phyloP scores from a whole-genome alignment of 495 filamentous ascomycete genomes.

The Hyphodiscus hymeniophilus region DNA sequence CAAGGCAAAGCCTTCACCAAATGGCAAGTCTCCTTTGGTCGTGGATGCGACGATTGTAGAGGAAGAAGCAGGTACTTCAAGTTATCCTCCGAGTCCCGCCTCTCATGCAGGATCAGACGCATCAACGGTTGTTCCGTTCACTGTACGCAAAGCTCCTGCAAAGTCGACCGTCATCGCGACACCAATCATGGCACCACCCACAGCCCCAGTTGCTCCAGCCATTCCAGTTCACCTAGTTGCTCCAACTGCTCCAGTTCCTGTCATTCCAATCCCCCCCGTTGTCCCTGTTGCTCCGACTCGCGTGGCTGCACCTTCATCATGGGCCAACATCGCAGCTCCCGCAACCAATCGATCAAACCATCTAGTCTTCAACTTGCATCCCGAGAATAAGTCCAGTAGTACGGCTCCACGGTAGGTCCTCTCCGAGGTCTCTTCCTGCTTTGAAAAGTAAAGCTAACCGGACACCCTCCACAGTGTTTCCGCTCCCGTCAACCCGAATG shows the following conservation, averaged over 20 bases:
- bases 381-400: not conserved
- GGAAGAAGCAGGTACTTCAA: too few relatives aligned
- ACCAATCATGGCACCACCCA: not conserved
- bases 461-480: too few relatives aligned
- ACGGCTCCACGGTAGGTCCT: not conserved
- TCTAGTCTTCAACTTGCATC: conserved; percentile 4
- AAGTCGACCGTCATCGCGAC: not conserved
- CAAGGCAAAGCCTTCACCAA: too few relatives aligned
- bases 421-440: too few relatives aligned
- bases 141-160: not conserved
- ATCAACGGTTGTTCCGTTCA: not conserved
- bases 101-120: too few relatives aligned
- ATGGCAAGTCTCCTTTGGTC: too few relatives aligned
- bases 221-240: too few relatives aligned
- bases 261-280: not conserved
- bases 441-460: too few relatives aligned
- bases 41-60: too few relatives aligned
- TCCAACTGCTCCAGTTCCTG: not conserved
- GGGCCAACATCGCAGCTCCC: conserved; percentile 15
- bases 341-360: not conserved
- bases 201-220: too few relatives aligned
- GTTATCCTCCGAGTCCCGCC: too few relatives aligned
- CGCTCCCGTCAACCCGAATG: conserved; percentile 3
- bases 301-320: conserved; percentile 6
- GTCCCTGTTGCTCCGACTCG: not conserved